Conservation (phyloP, 148 eudicot genomes). For the Tetragonia tetragonoides region DNA sequence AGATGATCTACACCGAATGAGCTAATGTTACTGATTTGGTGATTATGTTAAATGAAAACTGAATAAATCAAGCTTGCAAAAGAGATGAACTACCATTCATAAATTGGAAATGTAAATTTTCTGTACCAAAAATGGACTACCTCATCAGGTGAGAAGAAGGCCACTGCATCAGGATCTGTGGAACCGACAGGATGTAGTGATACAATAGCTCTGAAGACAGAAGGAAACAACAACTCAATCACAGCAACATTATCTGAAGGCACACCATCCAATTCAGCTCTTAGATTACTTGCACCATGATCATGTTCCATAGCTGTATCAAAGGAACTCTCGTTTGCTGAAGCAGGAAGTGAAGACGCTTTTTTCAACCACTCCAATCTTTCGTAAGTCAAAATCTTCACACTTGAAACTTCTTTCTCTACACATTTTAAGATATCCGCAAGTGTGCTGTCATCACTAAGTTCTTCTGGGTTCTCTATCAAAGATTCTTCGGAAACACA, state of each 20-base stretch:
- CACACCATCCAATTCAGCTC: conserved; percentile 38
- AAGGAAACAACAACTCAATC: conserved; percentile 74
- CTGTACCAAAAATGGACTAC: conserved; percentile 31
- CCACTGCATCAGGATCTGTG: conserved; percentile 79
- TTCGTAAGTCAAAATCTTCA: conserved; percentile 58
- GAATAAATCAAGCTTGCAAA: neutral
- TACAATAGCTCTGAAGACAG: conserved; percentile 74
- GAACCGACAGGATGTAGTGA: conserved; percentile 94
- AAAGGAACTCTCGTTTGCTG: conserved; percentile 43
- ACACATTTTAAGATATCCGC: conserved; percentile 47
- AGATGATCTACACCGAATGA: neutral
- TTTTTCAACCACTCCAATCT: conserved; percentile 84
- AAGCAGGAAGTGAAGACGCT: conserved; percentile 61
- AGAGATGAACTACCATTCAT: neutral
- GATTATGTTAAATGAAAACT: neutral
- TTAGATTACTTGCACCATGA: conserved; percentile 46
- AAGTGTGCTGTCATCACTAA: conserved; percentile 43
- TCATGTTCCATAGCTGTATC: conserved; percentile 55
- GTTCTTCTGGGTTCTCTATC: conserved; percentile 54
- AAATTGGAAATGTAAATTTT: neutral
- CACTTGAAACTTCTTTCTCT: conserved; percentile 61
- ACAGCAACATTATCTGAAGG: conserved; percentile 64
- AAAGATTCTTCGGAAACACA: conserved; percentile 40
- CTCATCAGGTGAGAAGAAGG: conserved; percentile 98
- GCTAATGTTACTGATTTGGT: neutral